Evolutionary conservation across 768 basidiomycete species (phyloP).

Genomic region (Lyophyllum shimeji): DNA sequence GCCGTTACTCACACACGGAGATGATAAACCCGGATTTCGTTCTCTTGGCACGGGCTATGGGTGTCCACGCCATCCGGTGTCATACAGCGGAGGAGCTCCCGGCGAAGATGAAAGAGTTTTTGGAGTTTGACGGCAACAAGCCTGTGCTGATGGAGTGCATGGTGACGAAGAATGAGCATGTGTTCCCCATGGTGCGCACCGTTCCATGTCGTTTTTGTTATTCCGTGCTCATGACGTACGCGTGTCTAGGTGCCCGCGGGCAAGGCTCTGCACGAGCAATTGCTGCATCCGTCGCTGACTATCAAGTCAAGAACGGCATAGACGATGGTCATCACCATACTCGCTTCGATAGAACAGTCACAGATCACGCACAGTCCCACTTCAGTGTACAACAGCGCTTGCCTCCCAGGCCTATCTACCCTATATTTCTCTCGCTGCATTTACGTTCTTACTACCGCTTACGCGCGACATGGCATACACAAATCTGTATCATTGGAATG

Average conservation of each 20-base stretch:
- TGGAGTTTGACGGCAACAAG: conserved; percentile 86
- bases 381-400: conserved; percentile 12
- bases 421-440: too few relatives aligned
- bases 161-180: conserved; percentile 83
- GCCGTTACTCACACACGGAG: conserved; percentile 92
- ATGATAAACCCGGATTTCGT: conserved; percentile 98
- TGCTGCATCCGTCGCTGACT: conserved; percentile 59
- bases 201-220: background rate
- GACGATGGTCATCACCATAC: background rate
- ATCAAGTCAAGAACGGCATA: conserved; percentile 17
- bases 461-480: too few relatives aligned
- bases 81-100: conserved; percentile 72
- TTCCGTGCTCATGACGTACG: conserved; percentile 7
- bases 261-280: conserved; percentile 90
- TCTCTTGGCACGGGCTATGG: conserved; percentile 86
- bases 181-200: conserved; percentile 80
- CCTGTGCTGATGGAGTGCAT: conserved; percentile 91
- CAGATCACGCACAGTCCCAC: background rate
- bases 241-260: conserved; percentile 76
- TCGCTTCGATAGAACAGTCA: background rate
- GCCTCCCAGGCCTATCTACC: too few relatives aligned
- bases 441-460: too few relatives aligned
- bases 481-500: background rate
- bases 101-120: conserved; percentile 97
- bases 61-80: conserved; percentile 87